A percentile compares a stretch with the other conserved stretches of the same genome.
phyloP scores from a whole-genome alignment of 306 rosid genomes.

The Cotoneaster glaucophyllus region DNA sequence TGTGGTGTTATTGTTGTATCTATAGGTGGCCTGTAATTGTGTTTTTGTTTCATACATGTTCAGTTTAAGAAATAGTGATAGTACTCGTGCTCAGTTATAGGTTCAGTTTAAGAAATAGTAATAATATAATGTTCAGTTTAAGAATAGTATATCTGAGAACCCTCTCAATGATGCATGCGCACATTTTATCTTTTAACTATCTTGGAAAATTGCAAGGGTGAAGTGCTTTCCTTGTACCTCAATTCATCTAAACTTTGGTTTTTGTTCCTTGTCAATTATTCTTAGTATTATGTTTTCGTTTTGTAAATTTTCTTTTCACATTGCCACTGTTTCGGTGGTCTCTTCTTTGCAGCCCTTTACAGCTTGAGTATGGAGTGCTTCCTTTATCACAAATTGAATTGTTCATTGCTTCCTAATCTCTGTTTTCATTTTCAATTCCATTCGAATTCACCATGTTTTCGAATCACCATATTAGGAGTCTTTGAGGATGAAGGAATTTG shows the following conservation, averaged over 20 bases:
- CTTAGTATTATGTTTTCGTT: neutral
- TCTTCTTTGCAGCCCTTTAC: slow-evolving; percentile 53
- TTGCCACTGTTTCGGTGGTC: neutral
- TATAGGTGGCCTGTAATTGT: too few relatives aligned
- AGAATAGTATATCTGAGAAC: slow-evolving; percentile 52
- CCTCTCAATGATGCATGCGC: slow-evolving; percentile 90
- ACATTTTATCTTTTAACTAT: slow-evolving; percentile 68
- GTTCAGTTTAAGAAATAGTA: too few relatives aligned
- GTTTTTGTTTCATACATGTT: too few relatives aligned
- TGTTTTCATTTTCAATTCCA: too few relatives aligned
- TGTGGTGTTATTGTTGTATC: too few relatives aligned
- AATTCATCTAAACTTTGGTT: neutral
- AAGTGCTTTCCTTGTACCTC: slow-evolving; percentile 20
- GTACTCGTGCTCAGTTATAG: too few relatives aligned
- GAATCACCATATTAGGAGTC: too few relatives aligned
- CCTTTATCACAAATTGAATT: slow-evolving; percentile 34
- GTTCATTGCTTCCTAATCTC: too few relatives aligned
- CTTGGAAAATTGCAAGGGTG: slow-evolving; percentile 74
- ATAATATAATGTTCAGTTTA: too few relatives aligned
- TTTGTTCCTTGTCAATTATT: slow-evolving; percentile 9
- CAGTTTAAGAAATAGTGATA: too few relatives aligned
- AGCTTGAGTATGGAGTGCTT: slow-evolving; percentile 78
- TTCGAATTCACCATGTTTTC: too few relatives aligned
- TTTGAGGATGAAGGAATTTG: too few relatives aligned
- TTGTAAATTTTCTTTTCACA: neutral